Percentiles rank a stretch among this genome's conserved stretches.
Conservation (phyloP, 805 yeast species). For the Schwanniomyces sp. region DNA sequence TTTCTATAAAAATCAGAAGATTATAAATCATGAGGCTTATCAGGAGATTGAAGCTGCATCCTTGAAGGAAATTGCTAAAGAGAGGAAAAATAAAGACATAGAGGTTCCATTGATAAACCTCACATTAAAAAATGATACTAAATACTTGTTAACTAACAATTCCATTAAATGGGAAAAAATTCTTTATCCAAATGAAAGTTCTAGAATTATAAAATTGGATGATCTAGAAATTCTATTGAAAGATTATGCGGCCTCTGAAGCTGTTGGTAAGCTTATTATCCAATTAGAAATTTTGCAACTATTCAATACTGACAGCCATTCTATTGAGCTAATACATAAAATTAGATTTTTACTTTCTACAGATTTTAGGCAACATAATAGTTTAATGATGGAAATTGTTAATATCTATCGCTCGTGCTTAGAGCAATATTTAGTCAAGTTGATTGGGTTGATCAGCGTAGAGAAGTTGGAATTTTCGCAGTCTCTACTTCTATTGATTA, state of each 20-base stretch:
- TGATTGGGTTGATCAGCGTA: background rate
- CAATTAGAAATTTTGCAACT: background rate
- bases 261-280: background rate
- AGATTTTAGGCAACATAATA: slow-evolving; percentile 11
- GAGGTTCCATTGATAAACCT: background rate
- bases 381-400: slow-evolving; percentile 5
- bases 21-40: background rate
- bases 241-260: background rate
- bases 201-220: background rate
- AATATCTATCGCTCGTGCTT: background rate
- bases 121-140: background rate
- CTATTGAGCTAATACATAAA: slow-evolving; percentile 4
- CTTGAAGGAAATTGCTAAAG: background rate
- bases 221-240: background rate
- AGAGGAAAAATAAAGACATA: background rate
- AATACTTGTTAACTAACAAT: background rate
- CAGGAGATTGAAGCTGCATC: too few species aligned
- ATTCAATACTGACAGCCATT: background rate
- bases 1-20: background rate
- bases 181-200: background rate
- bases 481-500: background rate
- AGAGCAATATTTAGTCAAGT: background rate
- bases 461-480: background rate
- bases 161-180: background rate
- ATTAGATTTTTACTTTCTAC: slow-evolving; percentile 13